Evolutionary conservation across 495 filamentous ascomycete genomes (phyloP).

Genomic region (Aspergillus ellipticus): DNA sequence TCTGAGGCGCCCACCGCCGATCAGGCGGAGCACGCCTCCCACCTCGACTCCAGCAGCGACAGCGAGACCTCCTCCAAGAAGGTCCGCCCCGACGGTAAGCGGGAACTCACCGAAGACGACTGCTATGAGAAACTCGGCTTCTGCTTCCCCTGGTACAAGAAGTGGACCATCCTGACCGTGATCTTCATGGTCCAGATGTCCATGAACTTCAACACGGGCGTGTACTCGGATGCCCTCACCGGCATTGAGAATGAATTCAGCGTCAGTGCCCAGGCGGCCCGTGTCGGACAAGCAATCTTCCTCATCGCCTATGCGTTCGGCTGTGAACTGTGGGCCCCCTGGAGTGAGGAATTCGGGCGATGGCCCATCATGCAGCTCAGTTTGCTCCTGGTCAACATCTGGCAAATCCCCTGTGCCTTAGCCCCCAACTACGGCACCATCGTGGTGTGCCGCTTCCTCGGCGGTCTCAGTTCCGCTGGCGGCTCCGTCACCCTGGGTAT

Average conservation of each 20-base stretch:
- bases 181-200: constrained; percentile 69
- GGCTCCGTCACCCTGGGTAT: constrained; percentile 42
- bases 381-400: constrained; percentile 63
- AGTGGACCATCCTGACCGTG: constrained; percentile 64
- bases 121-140: constrained; percentile 59
- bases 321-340: constrained; percentile 72
- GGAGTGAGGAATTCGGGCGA: constrained; percentile 67
- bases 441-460: constrained; percentile 56
- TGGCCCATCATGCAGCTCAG: constrained; percentile 60
- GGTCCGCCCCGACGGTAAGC: constrained; percentile 29
- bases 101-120: constrained; percentile 56
- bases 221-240: constrained; percentile 58
- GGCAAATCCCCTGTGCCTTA: constrained; percentile 61
- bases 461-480: constrained; percentile 65
- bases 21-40: background rate
- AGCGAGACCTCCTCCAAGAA: background rate
- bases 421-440: constrained; percentile 62
- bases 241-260: constrained; percentile 55
- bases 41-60: background rate
- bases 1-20: background rate
- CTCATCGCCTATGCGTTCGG: constrained; percentile 68
- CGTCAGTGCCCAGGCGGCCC: constrained; percentile 54
- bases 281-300: constrained; percentile 58
- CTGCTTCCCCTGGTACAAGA: constrained; percentile 54
- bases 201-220: constrained; percentile 72